Percentiles rank a stretch among this genome's conserved stretches.
Conservation (phyloP, 176 grass and related monocot genomes). For the Phoenix dactylifera region DNA sequence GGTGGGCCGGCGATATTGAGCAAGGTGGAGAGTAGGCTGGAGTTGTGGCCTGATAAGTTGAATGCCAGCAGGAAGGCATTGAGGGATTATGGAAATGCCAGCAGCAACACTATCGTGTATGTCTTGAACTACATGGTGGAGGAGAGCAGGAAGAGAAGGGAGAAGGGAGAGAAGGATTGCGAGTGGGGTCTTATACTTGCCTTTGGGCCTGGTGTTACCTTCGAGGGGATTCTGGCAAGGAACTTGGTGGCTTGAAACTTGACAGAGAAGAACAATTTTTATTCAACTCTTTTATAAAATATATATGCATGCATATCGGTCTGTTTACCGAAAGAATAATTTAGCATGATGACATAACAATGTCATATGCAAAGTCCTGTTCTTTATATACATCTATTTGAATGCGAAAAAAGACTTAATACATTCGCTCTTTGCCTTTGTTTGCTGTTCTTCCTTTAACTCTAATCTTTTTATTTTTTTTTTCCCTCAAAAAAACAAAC, state of each 20-base stretch:
- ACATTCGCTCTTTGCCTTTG: too few species aligned
- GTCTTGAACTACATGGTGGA: constrained; percentile 67
- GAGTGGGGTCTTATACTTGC: constrained; percentile 80
- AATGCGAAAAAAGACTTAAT: too few species aligned
- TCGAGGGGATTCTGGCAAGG: constrained; percentile 71
- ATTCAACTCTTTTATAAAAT: too few species aligned
- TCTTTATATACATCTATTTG: too few species aligned
- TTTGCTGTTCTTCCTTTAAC: too few species aligned
- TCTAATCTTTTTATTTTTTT: too few species aligned
- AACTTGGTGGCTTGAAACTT: constrained; percentile 27
- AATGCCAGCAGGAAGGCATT: constrained; percentile 48
- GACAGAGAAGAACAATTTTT: too few species aligned
- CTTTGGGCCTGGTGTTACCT: constrained; percentile 80
- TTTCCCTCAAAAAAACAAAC: too few species aligned
- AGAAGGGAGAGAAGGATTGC: constrained; percentile 23
- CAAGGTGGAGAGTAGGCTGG: constrained; percentile 50
- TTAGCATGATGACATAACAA: too few species aligned
- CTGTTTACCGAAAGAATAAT: too few species aligned
- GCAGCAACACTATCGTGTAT: constrained; percentile 80
- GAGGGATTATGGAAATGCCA: constrained; percentile 68
- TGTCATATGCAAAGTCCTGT: too few species aligned
- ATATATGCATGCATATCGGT: too few species aligned
- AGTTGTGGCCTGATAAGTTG: constrained; percentile 38
- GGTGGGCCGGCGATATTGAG: constrained; percentile 74
- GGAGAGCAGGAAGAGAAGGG: constrained; percentile 42